Conservation (phyloP, 805 yeast genomes). For the Kuraishia ogatae region DNA sequence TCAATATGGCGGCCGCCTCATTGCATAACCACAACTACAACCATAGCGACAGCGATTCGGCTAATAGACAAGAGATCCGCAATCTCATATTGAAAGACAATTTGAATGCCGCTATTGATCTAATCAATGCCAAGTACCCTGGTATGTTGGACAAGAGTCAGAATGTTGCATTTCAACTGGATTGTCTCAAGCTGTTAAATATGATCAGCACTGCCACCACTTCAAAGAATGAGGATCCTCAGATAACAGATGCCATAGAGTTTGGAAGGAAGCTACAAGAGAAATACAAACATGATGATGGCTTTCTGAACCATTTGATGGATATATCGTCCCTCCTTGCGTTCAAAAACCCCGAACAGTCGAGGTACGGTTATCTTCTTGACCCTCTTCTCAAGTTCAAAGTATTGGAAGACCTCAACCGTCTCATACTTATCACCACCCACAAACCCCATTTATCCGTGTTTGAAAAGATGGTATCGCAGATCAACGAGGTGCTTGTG, state of each 20-base stretch:
- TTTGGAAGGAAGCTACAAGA: constrained; percentile 30
- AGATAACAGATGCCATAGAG: constrained; percentile 24
- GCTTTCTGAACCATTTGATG: constrained; percentile 27
- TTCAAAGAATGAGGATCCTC: constrained; percentile 1
- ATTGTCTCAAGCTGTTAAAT: constrained; percentile 34
- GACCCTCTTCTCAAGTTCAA: constrained; percentile 26
- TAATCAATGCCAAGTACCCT: constrained; percentile 30
- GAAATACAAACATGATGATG: constrained; percentile 21
- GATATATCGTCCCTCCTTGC: constrained; percentile 45
- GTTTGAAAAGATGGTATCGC: constrained; percentile 33
- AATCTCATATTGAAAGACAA: constrained; percentile 31
- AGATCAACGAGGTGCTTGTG: constrained; percentile 26
- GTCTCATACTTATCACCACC: constrained; percentile 20
- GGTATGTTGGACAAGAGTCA: constrained; percentile 22
- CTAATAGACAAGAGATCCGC: constrained; percentile 29
- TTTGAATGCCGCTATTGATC: constrained; percentile 31
- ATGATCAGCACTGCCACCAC: constrained; percentile 20
- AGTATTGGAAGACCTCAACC: constrained; percentile 14
- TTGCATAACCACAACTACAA: no score
- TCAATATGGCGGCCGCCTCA: no score
- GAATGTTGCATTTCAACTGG: constrained; percentile 29
- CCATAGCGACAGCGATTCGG: neutral
- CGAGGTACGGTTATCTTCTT: constrained; percentile 27
- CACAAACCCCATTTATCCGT: constrained; percentile 35
- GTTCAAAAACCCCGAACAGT: constrained; percentile 35